These are phyloP conservation scores for Chrysanthemum seticuspe DNA, from an alignment of 129 eudicot genomes.

Conservation along the genomic window DNA sequence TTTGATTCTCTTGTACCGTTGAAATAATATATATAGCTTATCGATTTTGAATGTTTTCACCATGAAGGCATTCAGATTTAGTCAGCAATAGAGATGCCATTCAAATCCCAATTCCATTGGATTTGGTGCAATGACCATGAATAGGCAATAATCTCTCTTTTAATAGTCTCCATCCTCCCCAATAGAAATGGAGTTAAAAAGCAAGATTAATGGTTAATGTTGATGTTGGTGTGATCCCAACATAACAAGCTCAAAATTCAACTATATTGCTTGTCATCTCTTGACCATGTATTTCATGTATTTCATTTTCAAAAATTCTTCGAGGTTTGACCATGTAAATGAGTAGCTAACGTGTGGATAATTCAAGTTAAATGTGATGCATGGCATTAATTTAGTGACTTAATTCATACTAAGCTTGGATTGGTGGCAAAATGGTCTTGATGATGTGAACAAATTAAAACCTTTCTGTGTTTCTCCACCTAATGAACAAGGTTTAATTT, in stretches of 20 bases:
- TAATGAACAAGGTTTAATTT: too few relatives aligned
- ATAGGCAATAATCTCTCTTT: slow-evolving; percentile 21
- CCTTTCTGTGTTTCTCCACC: background rate
- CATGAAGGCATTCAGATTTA: background rate
- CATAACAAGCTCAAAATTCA: slow-evolving; percentile 31
- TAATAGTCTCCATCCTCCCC: slow-evolving; percentile 10
- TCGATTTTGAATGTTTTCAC: background rate
- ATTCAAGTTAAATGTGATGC: slow-evolving; percentile 14
- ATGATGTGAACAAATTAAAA: background rate
- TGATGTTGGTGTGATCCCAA: slow-evolving; percentile 35
- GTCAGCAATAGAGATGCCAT: slow-evolving; percentile 5
- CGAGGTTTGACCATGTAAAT: slow-evolving; percentile 29
- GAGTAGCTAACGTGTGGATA: background rate
- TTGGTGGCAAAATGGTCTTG: background rate
- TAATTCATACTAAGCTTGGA: background rate
- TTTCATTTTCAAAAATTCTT: slow-evolving; percentile 32
- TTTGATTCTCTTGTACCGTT: too few relatives aligned
- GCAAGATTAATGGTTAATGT: slow-evolving; percentile 20
- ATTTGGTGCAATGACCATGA: slow-evolving; percentile 2
- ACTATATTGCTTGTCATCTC: slow-evolving; percentile 19
- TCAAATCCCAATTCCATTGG: slow-evolving; percentile 10
- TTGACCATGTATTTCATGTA: slow-evolving; percentile 17
- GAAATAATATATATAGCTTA: too few relatives aligned
- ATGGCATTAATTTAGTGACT: slow-evolving; percentile 6
- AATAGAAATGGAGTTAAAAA: slow-evolving; percentile 15